A percentile compares a stretch with the other conserved stretches of the same genome.
These are phyloP conservation scores for Prototheca wickerhamii DNA, from an alignment of 163 green algal genomes.

Conservation along the genomic window DNA sequence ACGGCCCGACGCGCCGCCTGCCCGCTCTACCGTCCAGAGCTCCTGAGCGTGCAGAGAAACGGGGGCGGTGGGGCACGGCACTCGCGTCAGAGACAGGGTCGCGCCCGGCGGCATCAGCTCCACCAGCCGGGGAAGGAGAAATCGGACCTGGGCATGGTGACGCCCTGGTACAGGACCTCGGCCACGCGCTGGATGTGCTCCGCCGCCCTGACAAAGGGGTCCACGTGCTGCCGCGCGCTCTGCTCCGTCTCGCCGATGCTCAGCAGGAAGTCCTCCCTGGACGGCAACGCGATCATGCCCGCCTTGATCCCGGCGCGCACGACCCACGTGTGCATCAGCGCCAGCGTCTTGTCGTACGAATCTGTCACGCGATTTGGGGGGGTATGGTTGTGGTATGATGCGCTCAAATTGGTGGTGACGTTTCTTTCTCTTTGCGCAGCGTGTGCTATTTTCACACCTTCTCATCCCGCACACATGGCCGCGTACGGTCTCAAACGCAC, in stretches of 20 bases:
- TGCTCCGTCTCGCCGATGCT: constrained; percentile 41
- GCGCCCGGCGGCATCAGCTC: constrained; percentile 2
- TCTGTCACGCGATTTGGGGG: constrained; percentile 8
- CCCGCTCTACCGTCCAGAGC: too few species aligned
- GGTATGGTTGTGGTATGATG: too few species aligned
- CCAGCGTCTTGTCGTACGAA: constrained; percentile 39
- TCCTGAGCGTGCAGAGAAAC: too few species aligned
- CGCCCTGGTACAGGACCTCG: constrained; percentile 21
- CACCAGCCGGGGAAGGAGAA: constrained; percentile 20
- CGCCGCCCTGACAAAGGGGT: constrained; percentile 22
- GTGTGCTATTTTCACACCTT: too few species aligned
- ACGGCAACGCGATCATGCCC: constrained; percentile 54
- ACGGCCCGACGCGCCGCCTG: too few species aligned
- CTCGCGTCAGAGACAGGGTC: too few species aligned
- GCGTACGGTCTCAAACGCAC: too few species aligned
- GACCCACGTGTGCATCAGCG: constrained; percentile 53
- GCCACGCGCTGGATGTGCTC: constrained; percentile 16
- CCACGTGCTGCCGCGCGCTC: constrained; percentile 17
- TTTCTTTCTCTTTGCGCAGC: too few species aligned
- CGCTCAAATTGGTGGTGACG: too few species aligned
- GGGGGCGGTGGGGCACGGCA: too few species aligned
- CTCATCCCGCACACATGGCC: too few species aligned
- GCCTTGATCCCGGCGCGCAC: constrained; percentile 57
- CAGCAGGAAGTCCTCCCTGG: constrained; percentile 44
- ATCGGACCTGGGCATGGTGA: constrained; percentile 33